phyloP scores from a whole-genome alignment of 176 grass and related monocot species.

The Carex kokanica region DNA sequence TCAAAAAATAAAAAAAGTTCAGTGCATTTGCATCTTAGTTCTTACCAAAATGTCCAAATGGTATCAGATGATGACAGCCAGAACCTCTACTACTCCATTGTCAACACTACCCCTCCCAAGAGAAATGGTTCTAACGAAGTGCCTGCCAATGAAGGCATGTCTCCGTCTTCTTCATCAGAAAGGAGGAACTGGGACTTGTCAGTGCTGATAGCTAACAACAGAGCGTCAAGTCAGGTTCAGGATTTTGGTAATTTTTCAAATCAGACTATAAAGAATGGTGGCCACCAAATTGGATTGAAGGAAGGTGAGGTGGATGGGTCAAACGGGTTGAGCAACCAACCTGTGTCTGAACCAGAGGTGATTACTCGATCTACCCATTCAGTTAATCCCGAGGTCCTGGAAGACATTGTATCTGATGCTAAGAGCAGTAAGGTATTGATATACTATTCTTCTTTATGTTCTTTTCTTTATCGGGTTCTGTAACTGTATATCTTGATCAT shows the following conservation, averaged over 20 bases:
- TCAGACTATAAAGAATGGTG: background rate
- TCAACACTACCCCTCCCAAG: constrained; percentile 7
- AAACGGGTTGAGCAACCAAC: background rate
- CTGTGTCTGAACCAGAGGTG: background rate
- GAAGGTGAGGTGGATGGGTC: background rate
- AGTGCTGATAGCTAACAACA: constrained; percentile 3
- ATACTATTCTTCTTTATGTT: background rate
- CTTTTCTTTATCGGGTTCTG: background rate
- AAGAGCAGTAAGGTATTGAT: constrained; percentile 30
- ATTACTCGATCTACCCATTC: constrained; percentile 15
- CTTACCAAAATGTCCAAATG: background rate
- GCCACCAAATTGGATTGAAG: background rate
- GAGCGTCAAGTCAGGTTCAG: background rate
- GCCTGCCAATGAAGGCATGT: background rate
- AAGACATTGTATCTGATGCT: constrained; percentile 26
- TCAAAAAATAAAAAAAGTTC: background rate
- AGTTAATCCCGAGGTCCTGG: constrained; percentile 12
- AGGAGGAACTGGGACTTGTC: constrained; percentile 18
- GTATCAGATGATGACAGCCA: constrained; percentile 9
- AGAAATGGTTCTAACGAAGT: constrained; percentile 2
- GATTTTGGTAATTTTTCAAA: background rate
- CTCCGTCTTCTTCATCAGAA: constrained; percentile 1
- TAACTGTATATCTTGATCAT: background rate
- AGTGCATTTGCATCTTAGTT: background rate
- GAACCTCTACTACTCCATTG: constrained; percentile 20